phyloP scores from a whole-genome alignment of 176 grass and related monocot genomes.

The Otatea glauca region DNA sequence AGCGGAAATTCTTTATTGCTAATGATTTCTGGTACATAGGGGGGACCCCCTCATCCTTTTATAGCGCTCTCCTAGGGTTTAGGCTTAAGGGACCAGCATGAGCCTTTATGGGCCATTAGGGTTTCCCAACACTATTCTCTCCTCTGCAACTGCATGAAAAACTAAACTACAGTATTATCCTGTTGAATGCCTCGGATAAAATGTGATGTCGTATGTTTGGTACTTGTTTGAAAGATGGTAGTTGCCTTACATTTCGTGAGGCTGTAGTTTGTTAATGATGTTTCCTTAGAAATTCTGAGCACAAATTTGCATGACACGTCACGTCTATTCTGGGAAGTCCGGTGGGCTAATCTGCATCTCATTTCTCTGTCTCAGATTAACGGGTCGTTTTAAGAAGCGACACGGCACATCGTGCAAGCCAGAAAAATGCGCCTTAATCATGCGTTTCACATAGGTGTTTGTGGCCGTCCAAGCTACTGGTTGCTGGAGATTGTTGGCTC shows the following conservation, averaged over 20 bases:
- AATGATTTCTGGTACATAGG: no score
- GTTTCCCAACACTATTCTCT: no score
- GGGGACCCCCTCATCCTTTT: no score
- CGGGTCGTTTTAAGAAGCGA: not conserved
- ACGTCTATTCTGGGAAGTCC: not conserved
- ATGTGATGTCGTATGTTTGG: not conserved
- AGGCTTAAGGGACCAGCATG: no score
- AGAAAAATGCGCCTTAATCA: not conserved
- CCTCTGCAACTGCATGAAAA: not conserved
- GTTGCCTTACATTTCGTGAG: not conserved
- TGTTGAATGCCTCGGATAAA: not conserved
- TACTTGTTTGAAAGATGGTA: not conserved
- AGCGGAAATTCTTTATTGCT: no score
- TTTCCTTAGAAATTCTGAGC: not conserved
- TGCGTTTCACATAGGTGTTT: not conserved
- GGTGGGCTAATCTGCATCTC: not conserved
- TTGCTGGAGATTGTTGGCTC: not conserved
- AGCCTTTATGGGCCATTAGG: no score
- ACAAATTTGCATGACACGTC: not conserved
- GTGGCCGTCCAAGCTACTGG: conserved; percentile 27
- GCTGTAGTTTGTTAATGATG: not conserved
- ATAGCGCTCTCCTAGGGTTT: no score
- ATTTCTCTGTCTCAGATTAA: not conserved
- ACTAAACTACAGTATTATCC: not conserved
- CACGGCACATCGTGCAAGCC: not conserved